Evolutionary conservation across 78 protist species (phyloP).

Genomic region (Dictyostelium discoideum): DNA sequence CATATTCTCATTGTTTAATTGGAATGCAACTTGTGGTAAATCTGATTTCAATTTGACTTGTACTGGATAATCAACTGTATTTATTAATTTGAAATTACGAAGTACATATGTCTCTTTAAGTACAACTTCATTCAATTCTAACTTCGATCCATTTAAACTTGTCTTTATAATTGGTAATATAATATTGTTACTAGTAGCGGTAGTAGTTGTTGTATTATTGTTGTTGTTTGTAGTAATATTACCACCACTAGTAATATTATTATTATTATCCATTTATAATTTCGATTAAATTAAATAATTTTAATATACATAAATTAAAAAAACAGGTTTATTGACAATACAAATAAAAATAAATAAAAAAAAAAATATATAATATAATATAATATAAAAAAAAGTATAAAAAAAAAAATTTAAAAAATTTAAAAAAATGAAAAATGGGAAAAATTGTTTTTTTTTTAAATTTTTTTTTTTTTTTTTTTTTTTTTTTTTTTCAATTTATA

Average conservation of each 20-base stretch:
- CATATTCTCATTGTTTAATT: conserved; percentile 77
- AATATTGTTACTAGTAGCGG: not conserved
- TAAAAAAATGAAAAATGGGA: too few relatives aligned
- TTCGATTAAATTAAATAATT: not conserved
- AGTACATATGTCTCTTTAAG: conserved; percentile 78
- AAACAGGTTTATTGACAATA: not conserved
- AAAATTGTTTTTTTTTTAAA: too few relatives aligned
- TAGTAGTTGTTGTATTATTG: too few relatives aligned
- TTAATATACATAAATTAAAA: not conserved
- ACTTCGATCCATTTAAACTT: conserved; percentile 8
- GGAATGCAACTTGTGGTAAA: conserved; percentile 74
- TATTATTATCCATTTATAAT: conserved; percentile 5
- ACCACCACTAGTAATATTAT: not conserved
- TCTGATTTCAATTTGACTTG: conserved; percentile 56
- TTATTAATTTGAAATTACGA: conserved; percentile 42
- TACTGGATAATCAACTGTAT: conserved; percentile 25
- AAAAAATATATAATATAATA: not conserved
- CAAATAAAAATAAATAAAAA: not conserved
- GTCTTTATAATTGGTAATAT: conserved; percentile 51
- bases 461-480: too few relatives aligned
- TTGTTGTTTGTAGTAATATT: not conserved
- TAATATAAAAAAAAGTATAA: too few relatives aligned
- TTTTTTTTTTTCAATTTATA: too few relatives aligned
- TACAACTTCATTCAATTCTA: conserved; percentile 79
- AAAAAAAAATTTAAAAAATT: too few relatives aligned